phyloP scores from a whole-genome alignment of 108 stramenopile genomes.

The Chaetoceros muelleri region DNA sequence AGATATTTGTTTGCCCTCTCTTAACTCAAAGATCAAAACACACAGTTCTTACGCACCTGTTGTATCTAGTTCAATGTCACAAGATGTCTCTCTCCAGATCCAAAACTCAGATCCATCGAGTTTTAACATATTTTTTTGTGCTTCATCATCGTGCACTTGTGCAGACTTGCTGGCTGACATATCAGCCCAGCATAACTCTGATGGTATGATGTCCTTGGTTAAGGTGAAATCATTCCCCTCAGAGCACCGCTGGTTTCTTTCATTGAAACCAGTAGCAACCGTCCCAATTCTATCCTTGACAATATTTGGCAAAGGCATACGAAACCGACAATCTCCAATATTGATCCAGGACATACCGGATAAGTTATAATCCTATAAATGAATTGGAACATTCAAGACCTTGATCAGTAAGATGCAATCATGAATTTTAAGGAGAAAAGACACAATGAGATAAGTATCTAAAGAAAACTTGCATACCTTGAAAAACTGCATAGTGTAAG shows the following conservation, averaged over 20 bases:
- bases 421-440: too few species aligned
- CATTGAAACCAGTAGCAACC: constrained; percentile 14
- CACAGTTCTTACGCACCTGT: constrained; percentile 21
- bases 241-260: too few species aligned
- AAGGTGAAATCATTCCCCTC: neutral
- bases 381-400: too few species aligned
- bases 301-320: constrained; percentile 28
- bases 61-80: constrained; percentile 72
- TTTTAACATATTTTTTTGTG: neutral
- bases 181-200: constrained; percentile 10
- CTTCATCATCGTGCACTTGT: neutral
- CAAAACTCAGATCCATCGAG: neutral
- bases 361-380: constrained; percentile 45
- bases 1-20: neutral
- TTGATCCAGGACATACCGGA: constrained; percentile 77
- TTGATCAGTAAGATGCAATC: too few species aligned
- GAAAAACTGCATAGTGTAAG: constrained; percentile 87
- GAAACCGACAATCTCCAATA: constrained; percentile 43
- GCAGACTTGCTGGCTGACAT: neutral
- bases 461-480: constrained; percentile 69
- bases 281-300: constrained; percentile 1
- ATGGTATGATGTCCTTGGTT: constrained; percentile 6
- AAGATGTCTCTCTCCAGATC: constrained; percentile 40
- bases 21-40: neutral
- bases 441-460: too few species aligned